A percentile compares a stretch with the other conserved stretches of the same genome.
These are phyloP conservation scores for Lonicera japonica DNA, from an alignment of 129 eudicot genomes.

Conservation along the genomic window DNA sequence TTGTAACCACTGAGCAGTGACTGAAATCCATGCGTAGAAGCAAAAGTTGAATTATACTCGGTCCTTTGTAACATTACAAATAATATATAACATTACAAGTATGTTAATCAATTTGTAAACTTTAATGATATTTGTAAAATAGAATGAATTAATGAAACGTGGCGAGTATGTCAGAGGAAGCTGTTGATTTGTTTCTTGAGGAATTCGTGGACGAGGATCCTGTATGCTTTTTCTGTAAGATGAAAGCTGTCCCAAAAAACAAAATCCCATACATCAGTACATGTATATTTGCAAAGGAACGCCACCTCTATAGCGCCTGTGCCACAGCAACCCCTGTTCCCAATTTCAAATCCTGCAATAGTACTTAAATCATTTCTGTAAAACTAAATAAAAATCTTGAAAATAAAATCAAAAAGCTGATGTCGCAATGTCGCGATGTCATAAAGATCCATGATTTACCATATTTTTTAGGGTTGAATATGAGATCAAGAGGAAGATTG, in stretches of 20 bases:
- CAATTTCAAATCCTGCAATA: constrained; percentile 39
- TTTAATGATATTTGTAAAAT: too few species aligned
- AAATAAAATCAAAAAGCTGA: background rate
- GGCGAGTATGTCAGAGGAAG: background rate
- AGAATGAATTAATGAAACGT: too few species aligned
- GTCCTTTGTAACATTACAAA: background rate
- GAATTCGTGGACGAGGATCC: constrained; percentile 29
- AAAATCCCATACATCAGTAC: constrained; percentile 29
- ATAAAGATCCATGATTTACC: constrained; percentile 32
- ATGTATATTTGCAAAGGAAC: constrained; percentile 33
- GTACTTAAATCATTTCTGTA: background rate
- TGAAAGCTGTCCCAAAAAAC: constrained; percentile 76
- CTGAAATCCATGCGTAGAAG: background rate
- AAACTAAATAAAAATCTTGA: background rate
- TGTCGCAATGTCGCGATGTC: too few species aligned
- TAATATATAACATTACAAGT: background rate
- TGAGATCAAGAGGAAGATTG: constrained; percentile 45
- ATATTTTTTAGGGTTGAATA: constrained; percentile 41
- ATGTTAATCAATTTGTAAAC: too few species aligned
- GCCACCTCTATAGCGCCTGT: constrained; percentile 57
- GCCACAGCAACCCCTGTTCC: constrained; percentile 64
- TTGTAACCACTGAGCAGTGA: constrained; percentile 26
- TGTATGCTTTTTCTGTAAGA: constrained; percentile 56
- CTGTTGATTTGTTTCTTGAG: constrained; percentile 18
- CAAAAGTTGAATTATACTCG: background rate